Percentiles rank a stretch among this genome's conserved stretches.
phyloP scores from a whole-genome alignment of 371 early-diverging fungal species.

The Dichotomocladium elegans region DNA sequence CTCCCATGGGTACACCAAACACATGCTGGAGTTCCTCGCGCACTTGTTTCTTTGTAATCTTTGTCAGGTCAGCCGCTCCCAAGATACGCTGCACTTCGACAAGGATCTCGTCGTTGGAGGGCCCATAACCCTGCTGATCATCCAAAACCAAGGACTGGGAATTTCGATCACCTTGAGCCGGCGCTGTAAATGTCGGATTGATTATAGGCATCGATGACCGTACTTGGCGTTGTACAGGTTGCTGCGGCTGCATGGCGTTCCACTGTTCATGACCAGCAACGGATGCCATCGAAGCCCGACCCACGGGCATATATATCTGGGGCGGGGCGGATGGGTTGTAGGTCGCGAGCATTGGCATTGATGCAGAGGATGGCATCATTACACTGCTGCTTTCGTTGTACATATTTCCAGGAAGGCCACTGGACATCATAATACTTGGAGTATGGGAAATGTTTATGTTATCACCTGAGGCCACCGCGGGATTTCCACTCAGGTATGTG shows the following conservation, averaged over 20 bases:
- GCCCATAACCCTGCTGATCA: constrained; percentile 16
- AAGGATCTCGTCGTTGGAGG: constrained; percentile 73
- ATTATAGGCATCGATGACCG: background rate
- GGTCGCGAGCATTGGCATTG: constrained; percentile 20
- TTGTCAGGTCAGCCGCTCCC: constrained; percentile 69
- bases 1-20: constrained; percentile 42
- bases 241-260: too few species aligned
- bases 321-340: background rate
- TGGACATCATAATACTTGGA: too few species aligned
- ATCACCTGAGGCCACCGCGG: too few species aligned
- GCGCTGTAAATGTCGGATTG: background rate
- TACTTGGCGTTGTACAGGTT: too few species aligned
- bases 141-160: constrained; percentile 32
- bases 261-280: too few species aligned
- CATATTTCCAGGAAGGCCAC: too few species aligned
- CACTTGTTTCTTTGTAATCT: constrained; percentile 79
- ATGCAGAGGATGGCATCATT: constrained; percentile 15
- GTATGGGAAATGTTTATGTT: too few species aligned
- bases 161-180: constrained; percentile 6
- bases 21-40: constrained; percentile 35
- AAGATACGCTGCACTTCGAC: constrained; percentile 73
- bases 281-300: too few species aligned
- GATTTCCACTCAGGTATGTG: too few species aligned
- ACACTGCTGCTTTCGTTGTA: background rate
- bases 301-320: too few species aligned